These are phyloP conservation scores for Aspergillus piperis DNA, from an alignment of 2,329 filamentous ascomycete genomes.

Conservation along the genomic window DNA sequence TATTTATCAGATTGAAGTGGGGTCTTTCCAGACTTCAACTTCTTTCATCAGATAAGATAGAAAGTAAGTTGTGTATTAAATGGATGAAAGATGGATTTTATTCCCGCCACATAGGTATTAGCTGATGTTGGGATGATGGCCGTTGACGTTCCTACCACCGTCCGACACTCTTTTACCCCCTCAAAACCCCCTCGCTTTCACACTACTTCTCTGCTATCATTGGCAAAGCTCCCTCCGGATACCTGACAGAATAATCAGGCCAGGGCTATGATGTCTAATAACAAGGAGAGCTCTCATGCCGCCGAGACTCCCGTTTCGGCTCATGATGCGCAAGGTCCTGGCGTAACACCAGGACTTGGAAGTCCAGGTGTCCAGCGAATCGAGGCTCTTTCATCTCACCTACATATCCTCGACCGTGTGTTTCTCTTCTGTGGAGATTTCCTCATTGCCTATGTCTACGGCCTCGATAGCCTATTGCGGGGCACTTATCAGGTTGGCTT, in stretches of 20 bases:
- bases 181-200: too few species aligned
- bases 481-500: conserved; percentile 48
- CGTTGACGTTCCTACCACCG: not conserved
- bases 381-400: conserved; percentile 57
- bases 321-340: not conserved
- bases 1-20: not conserved
- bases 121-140: not conserved
- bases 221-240: too few species aligned
- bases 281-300: not conserved
- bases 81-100: not conserved
- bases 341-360: not conserved
- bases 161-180: not conserved
- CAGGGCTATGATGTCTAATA: not conserved
- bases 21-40: not conserved
- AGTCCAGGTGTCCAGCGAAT: conserved; percentile 61
- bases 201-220: not conserved
- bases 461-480: conserved; percentile 60
- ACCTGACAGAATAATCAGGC: not conserved
- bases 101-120: not conserved
- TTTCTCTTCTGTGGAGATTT: conserved; percentile 64
- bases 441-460: conserved; percentile 65
- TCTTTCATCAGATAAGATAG: not conserved
- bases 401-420: conserved; percentile 56
- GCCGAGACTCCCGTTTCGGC: not conserved
- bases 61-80: not conserved